Conservation (phyloP, 768 basidiomycete genomes). For the Hygrophorus pudorinus region DNA sequence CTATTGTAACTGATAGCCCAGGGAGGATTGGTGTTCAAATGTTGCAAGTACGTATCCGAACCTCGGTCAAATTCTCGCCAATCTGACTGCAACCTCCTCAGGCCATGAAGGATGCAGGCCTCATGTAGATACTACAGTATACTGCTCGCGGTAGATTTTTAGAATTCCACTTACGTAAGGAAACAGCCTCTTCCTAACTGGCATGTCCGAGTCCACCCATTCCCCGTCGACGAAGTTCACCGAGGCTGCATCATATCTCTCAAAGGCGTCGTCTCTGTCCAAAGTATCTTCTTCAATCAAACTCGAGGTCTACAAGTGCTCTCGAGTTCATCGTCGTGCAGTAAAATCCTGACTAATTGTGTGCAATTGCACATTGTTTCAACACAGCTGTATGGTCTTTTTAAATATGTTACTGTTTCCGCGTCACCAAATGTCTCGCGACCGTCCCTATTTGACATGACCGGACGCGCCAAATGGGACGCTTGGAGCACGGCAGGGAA, state of each 20-base stretch:
- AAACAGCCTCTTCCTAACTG: conserved; percentile 12
- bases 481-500: conserved; percentile 55
- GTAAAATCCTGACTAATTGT: conserved; percentile 23
- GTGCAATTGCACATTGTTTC: conserved; percentile 6
- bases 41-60: conserved; percentile 56
- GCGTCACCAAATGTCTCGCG: conserved; percentile 42
- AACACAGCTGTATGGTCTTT: conserved; percentile 76
- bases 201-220: conserved; percentile 1
- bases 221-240: conserved; percentile 33
- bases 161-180: conserved; percentile 21
- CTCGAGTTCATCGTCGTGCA: conserved; percentile 19
- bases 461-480: conserved; percentile 82
- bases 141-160: conserved; percentile 11
- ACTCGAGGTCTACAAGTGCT: conserved; percentile 54
- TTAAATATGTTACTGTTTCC: conserved; percentile 63
- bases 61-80: not conserved
- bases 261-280: conserved; percentile 40
- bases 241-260: conserved; percentile 56
- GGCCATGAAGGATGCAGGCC: conserved; percentile 74
- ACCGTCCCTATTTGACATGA: conserved; percentile 71
- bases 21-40: conserved; percentile 89
- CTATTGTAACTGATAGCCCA: conserved; percentile 87
- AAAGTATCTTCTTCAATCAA: conserved; percentile 53
- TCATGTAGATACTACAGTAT: conserved; percentile 21
- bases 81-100: conserved; percentile 19